Percentiles rank a stretch among this genome's conserved stretches.
Evolutionary conservation across 768 basidiomycete species (phyloP).

Genomic region (Gloeophyllum trabeum): DNA sequence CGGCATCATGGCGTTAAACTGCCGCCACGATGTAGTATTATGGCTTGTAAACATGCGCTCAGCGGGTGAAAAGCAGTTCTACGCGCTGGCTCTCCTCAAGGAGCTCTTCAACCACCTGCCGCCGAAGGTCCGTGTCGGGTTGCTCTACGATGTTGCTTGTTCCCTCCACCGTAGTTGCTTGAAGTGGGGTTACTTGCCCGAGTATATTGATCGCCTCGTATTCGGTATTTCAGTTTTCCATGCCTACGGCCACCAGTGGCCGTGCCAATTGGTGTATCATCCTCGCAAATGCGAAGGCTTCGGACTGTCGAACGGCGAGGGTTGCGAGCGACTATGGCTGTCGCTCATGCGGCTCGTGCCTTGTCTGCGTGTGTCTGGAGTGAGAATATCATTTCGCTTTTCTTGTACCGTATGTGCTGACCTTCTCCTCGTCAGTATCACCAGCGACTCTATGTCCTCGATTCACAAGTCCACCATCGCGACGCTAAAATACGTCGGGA

Average conservation of each 20-base stretch:
- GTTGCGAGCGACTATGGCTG: conserved; percentile 23
- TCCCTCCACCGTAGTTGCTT: conserved; percentile 19
- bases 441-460: conserved; percentile 14
- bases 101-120: conserved; percentile 20
- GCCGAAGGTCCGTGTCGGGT: conserved; percentile 11
- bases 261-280: conserved; percentile 23
- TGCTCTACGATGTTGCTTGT: conserved; percentile 24
- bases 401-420: background rate
- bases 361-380: conserved; percentile 8
- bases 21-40: conserved; percentile 23
- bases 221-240: conserved; percentile 23
- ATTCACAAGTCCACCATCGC: conserved; percentile 14
- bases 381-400: conserved; percentile 4
- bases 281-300: conserved; percentile 17
- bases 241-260: conserved; percentile 23
- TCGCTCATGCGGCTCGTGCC: conserved; percentile 13
- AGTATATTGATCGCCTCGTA: conserved; percentile 4
- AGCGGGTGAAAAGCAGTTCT: conserved; percentile 27
- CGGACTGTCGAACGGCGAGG: conserved; percentile 24
- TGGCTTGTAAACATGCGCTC: conserved; percentile 28
- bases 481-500: conserved; percentile 5
- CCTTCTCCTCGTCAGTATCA: conserved; percentile 15
- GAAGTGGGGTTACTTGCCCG: conserved; percentile 5
- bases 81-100: conserved; percentile 21
- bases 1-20: conserved; percentile 26